Evolutionary conservation across 805 yeast species (phyloP).

Genomic region (Teunomyces gatunensis): DNA sequence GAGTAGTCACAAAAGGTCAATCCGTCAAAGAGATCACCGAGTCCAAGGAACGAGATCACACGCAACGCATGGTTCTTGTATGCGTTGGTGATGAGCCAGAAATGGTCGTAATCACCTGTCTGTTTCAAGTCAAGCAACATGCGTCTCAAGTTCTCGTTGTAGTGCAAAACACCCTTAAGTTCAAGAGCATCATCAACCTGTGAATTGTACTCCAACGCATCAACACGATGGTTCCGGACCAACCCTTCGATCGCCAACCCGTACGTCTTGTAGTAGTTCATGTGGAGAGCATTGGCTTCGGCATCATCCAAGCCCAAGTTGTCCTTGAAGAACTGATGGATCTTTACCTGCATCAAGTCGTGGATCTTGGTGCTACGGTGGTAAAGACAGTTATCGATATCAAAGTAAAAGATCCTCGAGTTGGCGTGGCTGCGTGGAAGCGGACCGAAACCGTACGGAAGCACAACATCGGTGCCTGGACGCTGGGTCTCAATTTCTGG

Average conservation of each 20-base stretch:
- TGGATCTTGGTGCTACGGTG: slow-evolving; percentile 71
- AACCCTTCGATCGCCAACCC: slow-evolving; percentile 94
- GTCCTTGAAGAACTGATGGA: slow-evolving; percentile 75
- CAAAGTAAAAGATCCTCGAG: slow-evolving; percentile 66
- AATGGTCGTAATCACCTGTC: slow-evolving; percentile 53
- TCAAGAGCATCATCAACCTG: slow-evolving; percentile 93
- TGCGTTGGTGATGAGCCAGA: slow-evolving; percentile 96
- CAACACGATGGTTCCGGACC: slow-evolving; percentile 64
- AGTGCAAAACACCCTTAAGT: slow-evolving; percentile 69
- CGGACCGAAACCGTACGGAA: slow-evolving; percentile 36
- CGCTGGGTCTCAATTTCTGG: slow-evolving; percentile 19
- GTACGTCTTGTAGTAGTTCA: slow-evolving; percentile 75
- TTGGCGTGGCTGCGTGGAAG: slow-evolving; percentile 23
- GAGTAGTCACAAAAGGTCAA: slow-evolving; percentile 89
- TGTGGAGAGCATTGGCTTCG: slow-evolving; percentile 71
- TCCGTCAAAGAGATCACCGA: slow-evolving; percentile 94
- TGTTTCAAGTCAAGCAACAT: slow-evolving; percentile 46
- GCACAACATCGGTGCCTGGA: slow-evolving; percentile 18
- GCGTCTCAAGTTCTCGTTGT: slow-evolving; percentile 53
- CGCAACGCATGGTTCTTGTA: slow-evolving; percentile 86
- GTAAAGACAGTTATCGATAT: slow-evolving; percentile 91
- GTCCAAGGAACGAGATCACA: slow-evolving; percentile 73
- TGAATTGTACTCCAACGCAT: slow-evolving; percentile 84
- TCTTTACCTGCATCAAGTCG: slow-evolving; percentile 82
- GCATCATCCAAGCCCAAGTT: slow-evolving; percentile 60